Evolutionary conservation across 352 stramenopile species (phyloP), one percentile per base, ranked within the genome.

Genomic region (Phytophthora lateralis): DNA sequence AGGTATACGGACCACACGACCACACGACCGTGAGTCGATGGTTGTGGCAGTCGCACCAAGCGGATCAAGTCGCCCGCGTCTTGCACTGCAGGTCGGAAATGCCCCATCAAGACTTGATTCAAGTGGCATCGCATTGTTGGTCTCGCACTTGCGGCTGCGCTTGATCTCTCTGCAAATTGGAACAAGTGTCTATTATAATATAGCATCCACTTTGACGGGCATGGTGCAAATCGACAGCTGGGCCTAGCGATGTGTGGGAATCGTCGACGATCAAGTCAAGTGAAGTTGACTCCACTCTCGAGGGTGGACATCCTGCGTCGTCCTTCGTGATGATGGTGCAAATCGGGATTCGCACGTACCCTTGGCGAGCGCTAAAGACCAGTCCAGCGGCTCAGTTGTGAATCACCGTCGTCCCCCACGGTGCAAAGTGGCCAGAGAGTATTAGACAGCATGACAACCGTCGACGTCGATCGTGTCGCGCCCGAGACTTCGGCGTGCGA

Each of bases 271-370:
- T 24, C 21, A 24, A 24, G 26, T 30, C 26, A 8, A 30, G 26
- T 6, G 26, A 15, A n/a, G 18, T 54, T 60, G 54, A 66, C 60
- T 18, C 20, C 37, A 17, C 20, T 15, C 35, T 51, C 42, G 57
- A 67, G 51, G 59, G 59, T 47, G 59, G 59, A 63, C 52, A 35
- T 63, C 41, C 21, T n/a, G n/a, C 41, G 59, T 61, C 59, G 60
- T 67, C 52, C 52, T 24, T 67, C 60, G 60, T 61, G 50, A 61
- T 66, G 42, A 61, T 29, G 51, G 42, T 62, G 41, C 54, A 69
- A 57, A 64, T 55, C 39, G 54, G 11, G 41, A 44, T 39, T 18
- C 55, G 61, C 45, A 69, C 60, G 60, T 69, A 49, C 61, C 60
- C 17, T 52, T 51, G 29, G n/a, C 41, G 39, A 29, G 37, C 38